phyloP scores from a whole-genome alignment of 2,329 filamentous ascomycete species.

The Botryotinia narcissicola region DNA sequence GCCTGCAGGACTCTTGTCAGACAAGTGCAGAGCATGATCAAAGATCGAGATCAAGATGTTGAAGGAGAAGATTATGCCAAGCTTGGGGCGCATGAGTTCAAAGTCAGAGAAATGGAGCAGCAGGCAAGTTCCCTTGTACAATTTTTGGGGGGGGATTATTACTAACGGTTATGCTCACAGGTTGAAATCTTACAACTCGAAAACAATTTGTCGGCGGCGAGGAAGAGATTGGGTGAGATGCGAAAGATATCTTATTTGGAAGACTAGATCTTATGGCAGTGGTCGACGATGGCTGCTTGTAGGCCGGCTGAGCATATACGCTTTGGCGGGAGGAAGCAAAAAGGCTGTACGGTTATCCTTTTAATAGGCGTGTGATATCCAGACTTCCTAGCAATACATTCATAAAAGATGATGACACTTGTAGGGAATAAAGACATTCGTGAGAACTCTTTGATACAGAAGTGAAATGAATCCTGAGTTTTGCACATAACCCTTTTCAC shows the following conservation, averaged over 20 bases:
- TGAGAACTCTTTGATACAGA: not conserved
- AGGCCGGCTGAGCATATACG: not conserved
- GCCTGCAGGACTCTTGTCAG: slow-evolving; percentile 85
- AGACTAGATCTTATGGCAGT: slow-evolving; percentile 22
- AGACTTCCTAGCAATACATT: not conserved
- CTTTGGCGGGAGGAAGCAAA: not conserved
- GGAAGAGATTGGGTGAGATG: slow-evolving; percentile 91
- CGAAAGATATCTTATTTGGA: slow-evolving; percentile 48
- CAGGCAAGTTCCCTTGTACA: slow-evolving; percentile 63
- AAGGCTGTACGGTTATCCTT: not conserved
- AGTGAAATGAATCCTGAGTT: not conserved
- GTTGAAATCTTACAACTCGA: slow-evolving; percentile 97
- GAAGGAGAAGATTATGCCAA: slow-evolving; percentile 85
- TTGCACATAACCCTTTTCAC: not conserved
- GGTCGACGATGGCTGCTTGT: not conserved
- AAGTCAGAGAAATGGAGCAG: slow-evolving; percentile 98
- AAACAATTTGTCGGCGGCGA: slow-evolving; percentile 75
- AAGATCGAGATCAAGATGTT: slow-evolving; percentile 77
- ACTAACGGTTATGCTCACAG: slow-evolving; percentile 46
- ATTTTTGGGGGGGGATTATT: too few species aligned
- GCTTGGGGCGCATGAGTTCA: slow-evolving; percentile 92
- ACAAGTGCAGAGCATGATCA: slow-evolving; percentile 93
- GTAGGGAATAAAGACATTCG: not conserved
- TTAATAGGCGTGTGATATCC: slow-evolving; percentile 16
- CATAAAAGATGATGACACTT: not conserved